These are phyloP conservation scores for Helicosporidium sp. DNA, from an alignment of 139 green algal genomes.

Conservation along the genomic window DNA sequence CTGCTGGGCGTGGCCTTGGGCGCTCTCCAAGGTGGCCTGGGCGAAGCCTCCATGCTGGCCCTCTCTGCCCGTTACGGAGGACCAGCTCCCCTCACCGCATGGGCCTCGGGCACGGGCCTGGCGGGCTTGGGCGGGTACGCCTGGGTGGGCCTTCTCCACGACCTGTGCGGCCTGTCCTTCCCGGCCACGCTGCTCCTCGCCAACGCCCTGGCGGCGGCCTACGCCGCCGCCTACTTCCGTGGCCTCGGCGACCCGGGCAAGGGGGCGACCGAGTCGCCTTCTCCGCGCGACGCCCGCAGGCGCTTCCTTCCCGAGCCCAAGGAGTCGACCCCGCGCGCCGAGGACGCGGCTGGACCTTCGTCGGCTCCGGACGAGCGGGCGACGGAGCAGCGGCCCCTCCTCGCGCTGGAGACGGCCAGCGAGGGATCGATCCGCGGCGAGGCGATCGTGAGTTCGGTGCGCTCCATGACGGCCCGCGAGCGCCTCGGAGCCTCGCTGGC, in stretches of 20 bases:
- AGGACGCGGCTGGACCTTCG: too few relatives aligned
- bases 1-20: constrained; percentile 32
- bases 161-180: constrained; percentile 16
- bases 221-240: constrained; percentile 8
- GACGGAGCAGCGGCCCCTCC: too few relatives aligned
- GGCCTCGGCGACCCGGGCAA: neutral
- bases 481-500: neutral
- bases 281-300: neutral
- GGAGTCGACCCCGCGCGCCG: too few relatives aligned
- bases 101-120: constrained; percentile 27
- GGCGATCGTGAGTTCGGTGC: too few relatives aligned
- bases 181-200: constrained; percentile 17
- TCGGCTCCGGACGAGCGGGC: too few relatives aligned
- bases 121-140: constrained; percentile 38
- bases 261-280: neutral
- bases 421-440: neutral
- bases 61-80: constrained; percentile 22
- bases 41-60: constrained; percentile 32
- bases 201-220: constrained; percentile 8
- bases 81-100: constrained; percentile 14
- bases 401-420: neutral
- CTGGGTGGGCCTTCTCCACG: constrained; percentile 29
- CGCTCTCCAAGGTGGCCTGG: constrained; percentile 32
- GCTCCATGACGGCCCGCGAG: constrained; percentile 13
- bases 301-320: neutral